Evolutionary conservation across 106 monocot species (phyloP).

Genomic region (Platanthera zijinensis): DNA sequence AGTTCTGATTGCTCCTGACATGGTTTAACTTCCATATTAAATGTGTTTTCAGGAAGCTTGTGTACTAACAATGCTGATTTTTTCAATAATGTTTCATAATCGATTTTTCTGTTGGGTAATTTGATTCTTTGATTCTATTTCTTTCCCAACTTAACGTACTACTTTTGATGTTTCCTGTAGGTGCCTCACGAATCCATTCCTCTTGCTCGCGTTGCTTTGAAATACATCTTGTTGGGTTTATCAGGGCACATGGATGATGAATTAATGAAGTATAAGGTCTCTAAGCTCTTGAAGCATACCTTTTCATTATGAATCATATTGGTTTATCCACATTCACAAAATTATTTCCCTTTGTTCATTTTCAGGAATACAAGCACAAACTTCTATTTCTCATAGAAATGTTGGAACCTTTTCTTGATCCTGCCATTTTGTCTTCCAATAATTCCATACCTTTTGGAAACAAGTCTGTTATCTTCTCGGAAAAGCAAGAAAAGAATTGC

Average conservation of each 20-base stretch:
- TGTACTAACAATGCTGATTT: background rate
- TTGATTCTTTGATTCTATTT: background rate
- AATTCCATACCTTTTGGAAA: conserved; percentile 60
- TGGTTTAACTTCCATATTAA: background rate
- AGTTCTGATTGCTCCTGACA: background rate
- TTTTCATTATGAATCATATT: background rate
- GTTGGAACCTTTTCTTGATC: conserved; percentile 92
- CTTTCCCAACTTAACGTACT: background rate
- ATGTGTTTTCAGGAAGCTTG: background rate
- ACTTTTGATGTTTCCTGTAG: conserved; percentile 28
- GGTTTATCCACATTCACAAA: background rate
- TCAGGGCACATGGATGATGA: conserved; percentile 97
- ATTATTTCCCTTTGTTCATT: background rate
- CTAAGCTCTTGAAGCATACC: background rate
- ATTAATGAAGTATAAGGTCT: conserved; percentile 80
- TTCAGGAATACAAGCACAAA: conserved; percentile 79
- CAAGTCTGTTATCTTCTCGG: conserved; percentile 37
- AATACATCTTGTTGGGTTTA: conserved; percentile 73
- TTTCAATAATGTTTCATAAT: background rate
- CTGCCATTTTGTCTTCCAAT: conserved; percentile 35
- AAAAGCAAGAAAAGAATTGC: conserved; percentile 51
- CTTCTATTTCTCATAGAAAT: conserved; percentile 91
- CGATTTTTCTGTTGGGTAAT: background rate
- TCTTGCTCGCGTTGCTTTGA: conserved; percentile 68
- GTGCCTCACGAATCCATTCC: conserved; percentile 31